A percentile compares a stretch with the other conserved stretches of the same genome.
Evolutionary conservation across 257 asterid species (phyloP).

Genomic region (Thymus quinquecostatus): DNA sequence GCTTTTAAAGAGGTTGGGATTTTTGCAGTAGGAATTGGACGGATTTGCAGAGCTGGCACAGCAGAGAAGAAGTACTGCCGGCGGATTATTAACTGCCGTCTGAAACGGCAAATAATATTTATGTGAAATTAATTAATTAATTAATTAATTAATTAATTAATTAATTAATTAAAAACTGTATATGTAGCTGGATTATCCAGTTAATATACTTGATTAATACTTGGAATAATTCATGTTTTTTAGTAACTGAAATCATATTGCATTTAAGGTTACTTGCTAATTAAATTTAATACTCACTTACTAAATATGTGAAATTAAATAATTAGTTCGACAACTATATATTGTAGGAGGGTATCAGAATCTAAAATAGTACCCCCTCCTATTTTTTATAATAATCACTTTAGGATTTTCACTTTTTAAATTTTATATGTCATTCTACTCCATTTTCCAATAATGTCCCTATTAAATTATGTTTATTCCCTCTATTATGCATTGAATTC

Average conservation of each 20-base stretch:
- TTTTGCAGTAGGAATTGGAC: constrained; percentile 17
- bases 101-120: constrained; percentile 35
- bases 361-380: no score
- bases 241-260: constrained; percentile 7
- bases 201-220: neutral
- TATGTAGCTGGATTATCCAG: constrained; percentile 2
- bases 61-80: constrained; percentile 46
- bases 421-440: no score
- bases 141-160: no score
- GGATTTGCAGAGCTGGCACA: constrained; percentile 46
- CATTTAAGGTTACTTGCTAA: neutral
- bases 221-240: neutral
- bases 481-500: no score
- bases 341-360: no score
- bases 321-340: neutral
- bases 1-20: constrained; percentile 44
- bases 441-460: no score
- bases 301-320: neutral
- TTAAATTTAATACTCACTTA: neutral
- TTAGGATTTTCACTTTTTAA: no score
- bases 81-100: constrained; percentile 62
- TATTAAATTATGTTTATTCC: no score
- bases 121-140: neutral
- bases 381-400: no score
- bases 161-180: no score